Evolutionary conservation across 176 grass and related monocot species (phyloP).

Genomic region (Hyparrhenia diplandra): DNA sequence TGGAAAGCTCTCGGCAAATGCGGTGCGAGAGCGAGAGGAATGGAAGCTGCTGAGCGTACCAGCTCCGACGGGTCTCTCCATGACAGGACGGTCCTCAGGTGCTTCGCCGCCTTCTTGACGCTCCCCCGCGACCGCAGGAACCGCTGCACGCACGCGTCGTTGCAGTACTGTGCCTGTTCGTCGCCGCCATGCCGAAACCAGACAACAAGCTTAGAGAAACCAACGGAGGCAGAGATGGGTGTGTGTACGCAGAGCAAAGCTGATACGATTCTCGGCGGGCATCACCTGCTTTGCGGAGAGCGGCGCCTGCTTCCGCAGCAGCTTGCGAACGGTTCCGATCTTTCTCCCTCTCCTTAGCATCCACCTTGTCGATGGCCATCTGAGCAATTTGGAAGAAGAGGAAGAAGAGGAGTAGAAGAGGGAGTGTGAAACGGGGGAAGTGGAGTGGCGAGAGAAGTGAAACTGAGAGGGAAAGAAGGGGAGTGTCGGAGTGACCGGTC

Average conservation of each 20-base stretch:
- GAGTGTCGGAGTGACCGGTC: background rate
- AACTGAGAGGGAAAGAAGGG: background rate
- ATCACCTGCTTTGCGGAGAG: constrained; percentile 79
- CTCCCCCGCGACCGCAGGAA: constrained; percentile 69
- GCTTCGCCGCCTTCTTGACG: constrained; percentile 94
- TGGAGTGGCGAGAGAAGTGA: background rate
- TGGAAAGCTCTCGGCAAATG: background rate
- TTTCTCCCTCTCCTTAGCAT: constrained; percentile 63
- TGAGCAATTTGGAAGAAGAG: background rate
- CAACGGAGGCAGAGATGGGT: background rate
- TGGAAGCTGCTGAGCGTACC: constrained; percentile 30
- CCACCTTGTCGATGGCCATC: constrained; percentile 78
- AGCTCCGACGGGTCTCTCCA: constrained; percentile 84
- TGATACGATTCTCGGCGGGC: background rate
- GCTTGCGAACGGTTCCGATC: constrained; percentile 73
- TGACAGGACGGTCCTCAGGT: constrained; percentile 72
- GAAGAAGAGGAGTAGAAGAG: background rate
- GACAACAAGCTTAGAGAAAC: background rate
- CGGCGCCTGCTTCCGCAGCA: constrained; percentile 77
- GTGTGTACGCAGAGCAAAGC: background rate
- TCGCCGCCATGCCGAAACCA: background rate
- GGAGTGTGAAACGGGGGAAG: background rate
- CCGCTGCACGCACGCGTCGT: constrained; percentile 77
- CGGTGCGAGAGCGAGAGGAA: background rate
- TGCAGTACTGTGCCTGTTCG: constrained; percentile 85